Evolutionary conservation across 345 rosid genomes (phyloP), one percentile per base, ranked within the genome.

Genomic region (Aquilaria malaccensis): DNA sequence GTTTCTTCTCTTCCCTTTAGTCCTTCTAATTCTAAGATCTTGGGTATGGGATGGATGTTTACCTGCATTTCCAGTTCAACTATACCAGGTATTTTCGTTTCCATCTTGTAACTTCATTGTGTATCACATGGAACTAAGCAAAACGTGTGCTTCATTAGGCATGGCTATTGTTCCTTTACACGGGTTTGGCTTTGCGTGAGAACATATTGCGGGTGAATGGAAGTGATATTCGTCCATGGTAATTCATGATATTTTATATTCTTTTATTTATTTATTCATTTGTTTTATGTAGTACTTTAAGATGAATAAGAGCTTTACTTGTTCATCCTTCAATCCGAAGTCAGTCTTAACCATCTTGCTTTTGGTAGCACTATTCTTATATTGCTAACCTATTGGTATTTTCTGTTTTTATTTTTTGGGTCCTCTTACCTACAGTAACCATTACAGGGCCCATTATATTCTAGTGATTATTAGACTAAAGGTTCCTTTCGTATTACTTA

Each of bases 201-300:
- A 95, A 94, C 69, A 87, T 91, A 66, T 72, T 95, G 67, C 81
- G 95, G 80, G 95, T 84, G 50, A 95, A 95, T 74, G 99, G 99
- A 69, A 95, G 99, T 48, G 99, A 88, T 69, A 95, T 95, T 63
- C 98, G 99, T 71, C 76, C 98, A 58, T 95, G 98, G 99, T 95
- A 83, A 71, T 69, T 60, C 62, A 33, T 30, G 53, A 56, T 50
- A 51, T 9, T 30, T 33, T 3, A 59, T 50, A 9, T 11, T 22
- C 2, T 43, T 33, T n/a, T 3, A 59, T 50, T 12, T 11, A 55
- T 59, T 60, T 50, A 30, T 52, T 50, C 12, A 52, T 62, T 11
- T 32, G n/a, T 41, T 30, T 50, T 13, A 3, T 37, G 22, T 22
- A 22, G 22, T 22, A 22, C 22, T 22, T 22, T 22, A 22, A 22